phyloP scores from a whole-genome alignment of 2,329 filamentous ascomycete genomes.

The Cladosporium phlei region DNA sequence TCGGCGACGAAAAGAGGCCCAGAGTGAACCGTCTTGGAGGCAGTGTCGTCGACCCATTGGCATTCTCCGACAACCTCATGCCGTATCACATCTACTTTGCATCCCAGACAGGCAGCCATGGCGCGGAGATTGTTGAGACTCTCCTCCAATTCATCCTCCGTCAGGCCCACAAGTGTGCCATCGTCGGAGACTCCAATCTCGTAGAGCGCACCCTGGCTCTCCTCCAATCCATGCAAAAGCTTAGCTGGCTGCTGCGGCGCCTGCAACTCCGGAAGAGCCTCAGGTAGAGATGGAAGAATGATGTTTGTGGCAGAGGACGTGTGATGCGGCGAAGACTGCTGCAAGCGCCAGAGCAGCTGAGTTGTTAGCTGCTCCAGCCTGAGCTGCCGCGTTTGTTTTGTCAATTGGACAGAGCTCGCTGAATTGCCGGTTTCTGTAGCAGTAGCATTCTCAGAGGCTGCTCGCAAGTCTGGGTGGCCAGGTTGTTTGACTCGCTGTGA shows the following conservation, averaged over 20 bases:
- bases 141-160: conserved; percentile 86
- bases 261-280: conserved; percentile 58
- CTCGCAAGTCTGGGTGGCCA: conserved; percentile 20
- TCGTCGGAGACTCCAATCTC: conserved; percentile 96
- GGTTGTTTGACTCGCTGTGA: conserved; percentile 44
- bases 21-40: conserved; percentile 25
- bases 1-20: conserved; percentile 79
- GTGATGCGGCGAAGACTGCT: conserved; percentile 91
- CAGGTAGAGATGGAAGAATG: conserved; percentile 69
- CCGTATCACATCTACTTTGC: conserved; percentile 73
- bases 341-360: conserved; percentile 87
- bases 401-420: conserved; percentile 35
- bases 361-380: conserved; percentile 88
- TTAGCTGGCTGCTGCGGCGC: conserved; percentile 49
- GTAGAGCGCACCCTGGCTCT: conserved; percentile 88
- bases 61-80: conserved; percentile 82
- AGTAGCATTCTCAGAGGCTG: conserved; percentile 22
- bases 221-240: conserved; percentile 72
- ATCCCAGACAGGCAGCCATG: conserved; percentile 92
- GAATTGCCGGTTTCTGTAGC: conserved; percentile 6
- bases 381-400: conserved; percentile 70
- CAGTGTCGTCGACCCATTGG: conserved; percentile 58
- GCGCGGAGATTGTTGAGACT: conserved; percentile 77
- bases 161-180: conserved; percentile 81
- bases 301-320: conserved; percentile 70